These are phyloP conservation scores for Apiospora kogelbergensis DNA, from an alignment of 2,329 filamentous ascomycete species.

Conservation along the genomic window DNA sequence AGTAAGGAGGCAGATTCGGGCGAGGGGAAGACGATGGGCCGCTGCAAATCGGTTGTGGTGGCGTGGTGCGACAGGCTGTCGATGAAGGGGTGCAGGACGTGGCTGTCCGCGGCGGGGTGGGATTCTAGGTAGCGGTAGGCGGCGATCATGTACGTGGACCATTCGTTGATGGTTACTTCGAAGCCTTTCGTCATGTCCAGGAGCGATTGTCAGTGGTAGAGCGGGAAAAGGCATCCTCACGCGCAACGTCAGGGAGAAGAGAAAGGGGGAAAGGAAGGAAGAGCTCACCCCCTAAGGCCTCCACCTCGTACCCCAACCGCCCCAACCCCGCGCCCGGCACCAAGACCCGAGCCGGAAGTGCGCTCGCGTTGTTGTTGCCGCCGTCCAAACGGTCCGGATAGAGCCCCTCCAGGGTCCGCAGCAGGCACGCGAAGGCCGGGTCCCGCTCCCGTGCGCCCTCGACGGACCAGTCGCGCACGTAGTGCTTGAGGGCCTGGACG, in stretches of 20 bases:
- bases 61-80: constrained; percentile 58
- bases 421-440: constrained; percentile 40
- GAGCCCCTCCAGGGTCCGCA: constrained; percentile 31
- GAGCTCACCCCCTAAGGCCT: constrained; percentile 37
- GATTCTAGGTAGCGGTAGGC: constrained; percentile 50
- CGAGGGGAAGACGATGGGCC: constrained; percentile 44
- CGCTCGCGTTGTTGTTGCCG: background rate
- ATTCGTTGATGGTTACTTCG: constrained; percentile 56
- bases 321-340: constrained; percentile 55
- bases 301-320: constrained; percentile 51
- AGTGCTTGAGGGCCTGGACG: constrained; percentile 55
- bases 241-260: no score
- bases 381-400: constrained; percentile 26
- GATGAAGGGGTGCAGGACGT: constrained; percentile 49
- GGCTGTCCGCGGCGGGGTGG: constrained; percentile 22
- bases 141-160: constrained; percentile 57
- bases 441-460: constrained; percentile 42
- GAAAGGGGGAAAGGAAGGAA: background rate
- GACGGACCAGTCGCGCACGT: constrained; percentile 55
- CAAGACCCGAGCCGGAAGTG: constrained; percentile 37
- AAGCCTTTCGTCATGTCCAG: constrained; percentile 39
- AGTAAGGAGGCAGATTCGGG: constrained; percentile 31
- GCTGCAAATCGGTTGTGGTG: constrained; percentile 45
- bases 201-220: background rate
- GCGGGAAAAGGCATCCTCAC: no score